A percentile compares a stretch with the other conserved stretches of the same genome.
Evolutionary conservation across 2,329 filamentous ascomycete species (phyloP).

Genomic region (Penicillium sp.): DNA sequence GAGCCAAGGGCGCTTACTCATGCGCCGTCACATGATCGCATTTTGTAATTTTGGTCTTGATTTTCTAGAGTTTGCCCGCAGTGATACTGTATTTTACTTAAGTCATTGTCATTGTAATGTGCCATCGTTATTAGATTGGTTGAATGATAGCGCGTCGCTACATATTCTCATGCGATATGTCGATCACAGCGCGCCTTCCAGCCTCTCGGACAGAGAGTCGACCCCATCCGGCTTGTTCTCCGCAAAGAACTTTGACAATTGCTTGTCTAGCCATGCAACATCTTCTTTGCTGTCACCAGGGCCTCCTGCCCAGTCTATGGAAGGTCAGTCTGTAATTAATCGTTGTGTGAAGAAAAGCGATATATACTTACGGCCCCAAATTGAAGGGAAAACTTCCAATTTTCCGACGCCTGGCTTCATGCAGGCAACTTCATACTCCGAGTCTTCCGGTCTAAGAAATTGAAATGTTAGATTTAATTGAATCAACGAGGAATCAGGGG

Average conservation of each 20-base stretch:
- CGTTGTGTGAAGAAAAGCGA: not conserved
- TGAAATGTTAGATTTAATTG: not conserved
- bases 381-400: slow-evolving; percentile 55
- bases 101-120: not conserved
- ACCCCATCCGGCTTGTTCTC: slow-evolving; percentile 9
- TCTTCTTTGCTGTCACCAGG: slow-evolving; percentile 71
- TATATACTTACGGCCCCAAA: slow-evolving; percentile 60
- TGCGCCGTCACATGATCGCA: slow-evolving; percentile 15
- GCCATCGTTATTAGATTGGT: too few relatives aligned
- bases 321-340: slow-evolving; percentile 13
- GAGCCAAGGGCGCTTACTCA: slow-evolving; percentile 19
- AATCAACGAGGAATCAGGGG: not conserved
- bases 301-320: slow-evolving; percentile 60
- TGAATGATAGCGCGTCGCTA: not conserved
- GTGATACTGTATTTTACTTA: not conserved
- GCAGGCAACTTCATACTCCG: slow-evolving; percentile 66
- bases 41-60: not conserved
- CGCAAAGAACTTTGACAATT: slow-evolving; percentile 55
- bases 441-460: slow-evolving; percentile 65
- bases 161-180: not conserved
- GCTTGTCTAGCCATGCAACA: slow-evolving; percentile 68
- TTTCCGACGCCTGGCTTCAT: slow-evolving; percentile 61
- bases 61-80: not conserved
- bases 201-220: slow-evolving; percentile 2
- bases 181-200: not conserved